phyloP scores from a whole-genome alignment of 371 early-diverging fungal genomes.

The Synchytrium microbalum region DNA sequence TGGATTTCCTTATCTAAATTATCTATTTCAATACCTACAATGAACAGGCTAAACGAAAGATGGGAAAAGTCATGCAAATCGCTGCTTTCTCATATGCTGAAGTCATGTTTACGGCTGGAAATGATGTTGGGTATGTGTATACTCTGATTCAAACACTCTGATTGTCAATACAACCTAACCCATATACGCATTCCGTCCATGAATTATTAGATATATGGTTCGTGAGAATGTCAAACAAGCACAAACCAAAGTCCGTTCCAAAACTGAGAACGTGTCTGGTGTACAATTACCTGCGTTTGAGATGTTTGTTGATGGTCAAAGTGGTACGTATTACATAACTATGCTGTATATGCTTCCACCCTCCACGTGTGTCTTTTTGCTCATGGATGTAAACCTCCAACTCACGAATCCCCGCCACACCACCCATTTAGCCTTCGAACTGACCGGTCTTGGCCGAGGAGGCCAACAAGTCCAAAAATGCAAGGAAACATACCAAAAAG shows the following conservation, averaged over 20 bases:
- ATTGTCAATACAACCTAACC: constrained; percentile 2
- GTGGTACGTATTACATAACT: no score
- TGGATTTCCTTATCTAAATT: neutral
- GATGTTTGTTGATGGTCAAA: constrained; percentile 69
- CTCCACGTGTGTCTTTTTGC: constrained; percentile 2
- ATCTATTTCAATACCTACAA: constrained; percentile 1
- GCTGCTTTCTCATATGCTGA: constrained; percentile 97
- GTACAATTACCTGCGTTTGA: constrained; percentile 93
- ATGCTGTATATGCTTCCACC: no score
- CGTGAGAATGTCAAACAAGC: constrained; percentile 89
- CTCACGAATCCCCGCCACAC: no score
- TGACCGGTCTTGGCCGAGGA: constrained; percentile 95
- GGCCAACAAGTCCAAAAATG: constrained; percentile 95
- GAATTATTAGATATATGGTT: constrained; percentile 69
- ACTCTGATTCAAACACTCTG: neutral
- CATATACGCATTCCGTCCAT: neutral
- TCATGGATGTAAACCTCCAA: constrained; percentile 11
- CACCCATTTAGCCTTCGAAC: constrained; percentile 67
- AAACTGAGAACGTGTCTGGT: constrained; percentile 95
- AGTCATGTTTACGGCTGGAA: constrained; percentile 93
- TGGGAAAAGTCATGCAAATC: constrained; percentile 95
- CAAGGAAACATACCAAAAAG: constrained; percentile 88
- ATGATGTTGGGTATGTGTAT: constrained; percentile 69
- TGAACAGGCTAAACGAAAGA: constrained; percentile 69
- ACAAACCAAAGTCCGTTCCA: constrained; percentile 81